phyloP scores from a whole-genome alignment of 1,139 yeast species.

The Scheffersomyces titani region DNA sequence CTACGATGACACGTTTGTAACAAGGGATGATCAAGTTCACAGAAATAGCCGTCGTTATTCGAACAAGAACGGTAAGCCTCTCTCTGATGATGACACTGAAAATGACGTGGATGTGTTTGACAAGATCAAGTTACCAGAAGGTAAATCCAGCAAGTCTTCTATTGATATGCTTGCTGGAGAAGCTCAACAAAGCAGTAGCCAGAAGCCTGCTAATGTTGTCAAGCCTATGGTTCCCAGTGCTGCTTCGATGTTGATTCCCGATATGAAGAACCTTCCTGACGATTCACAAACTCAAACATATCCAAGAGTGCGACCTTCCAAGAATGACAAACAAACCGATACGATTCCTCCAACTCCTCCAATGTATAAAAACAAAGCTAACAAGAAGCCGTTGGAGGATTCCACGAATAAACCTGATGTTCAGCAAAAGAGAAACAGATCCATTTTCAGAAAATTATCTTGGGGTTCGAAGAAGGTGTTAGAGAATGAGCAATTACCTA shows the following conservation, averaged over 20 bases:
- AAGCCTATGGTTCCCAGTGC: conserved; percentile 38
- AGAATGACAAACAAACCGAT: conserved; percentile 9
- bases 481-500: conserved; percentile 30
- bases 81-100: conserved; percentile 17
- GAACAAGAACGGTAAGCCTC: conserved; percentile 4
- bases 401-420: conserved; percentile 27
- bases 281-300: conserved; percentile 19
- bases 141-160: conserved; percentile 14
- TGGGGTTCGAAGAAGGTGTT: conserved; percentile 49
- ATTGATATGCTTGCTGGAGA: conserved; percentile 6
- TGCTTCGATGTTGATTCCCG: conserved; percentile 41
- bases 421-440: conserved; percentile 40
- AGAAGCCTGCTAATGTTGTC: conserved; percentile 2
- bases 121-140: conserved; percentile 46
- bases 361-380: conserved; percentile 9
- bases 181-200: conserved; percentile 1
- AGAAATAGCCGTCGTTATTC: conserved; percentile 13
- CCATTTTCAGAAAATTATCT: conserved; percentile 67
- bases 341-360: conserved; percentile 22
- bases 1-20: conserved; percentile 37
- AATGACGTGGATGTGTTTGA: conserved; percentile 39
- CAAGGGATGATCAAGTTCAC: conserved; percentile 27
- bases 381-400: conserved; percentile 34
- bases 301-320: conserved; percentile 27
- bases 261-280: conserved; percentile 11